A percentile compares a stretch with the other conserved stretches of the same genome.
Conservation (phyloP, 2,329 filamentous ascomycete genomes). For the Tolypocladium cylindrosporum region DNA sequence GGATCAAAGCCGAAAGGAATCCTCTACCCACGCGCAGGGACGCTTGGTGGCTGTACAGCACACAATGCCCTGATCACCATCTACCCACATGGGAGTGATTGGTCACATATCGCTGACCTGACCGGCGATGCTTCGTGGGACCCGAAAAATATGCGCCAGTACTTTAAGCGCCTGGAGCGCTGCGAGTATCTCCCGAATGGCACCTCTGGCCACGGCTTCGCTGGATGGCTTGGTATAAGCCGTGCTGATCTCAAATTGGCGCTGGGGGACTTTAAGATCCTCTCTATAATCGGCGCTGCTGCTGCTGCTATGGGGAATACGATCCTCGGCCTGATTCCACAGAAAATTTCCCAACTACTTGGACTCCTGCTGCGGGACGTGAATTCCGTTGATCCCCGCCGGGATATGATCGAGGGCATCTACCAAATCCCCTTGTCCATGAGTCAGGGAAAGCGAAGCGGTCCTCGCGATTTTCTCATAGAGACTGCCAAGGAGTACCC, state of each 20-base stretch:
- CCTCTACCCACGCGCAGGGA: conserved; percentile 47
- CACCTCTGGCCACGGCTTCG: conserved; percentile 39
- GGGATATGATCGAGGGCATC: neutral
- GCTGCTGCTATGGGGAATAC: conserved; percentile 12
- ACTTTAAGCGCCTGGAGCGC: conserved; percentile 43
- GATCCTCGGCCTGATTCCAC: neutral
- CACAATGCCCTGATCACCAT: conserved; percentile 46
- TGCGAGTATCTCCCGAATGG: conserved; percentile 37
- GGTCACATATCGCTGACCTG: conserved; percentile 31
- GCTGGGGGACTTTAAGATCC: conserved; percentile 30
- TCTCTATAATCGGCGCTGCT: conserved; percentile 25
- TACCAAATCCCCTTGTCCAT: neutral
- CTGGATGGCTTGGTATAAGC: conserved; percentile 45
- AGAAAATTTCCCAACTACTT: too few species aligned
- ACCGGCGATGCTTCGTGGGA: conserved; percentile 48
- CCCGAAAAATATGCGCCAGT: conserved; percentile 45
- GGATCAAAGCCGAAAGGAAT: conserved; percentile 42
- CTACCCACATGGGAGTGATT: conserved; percentile 29
- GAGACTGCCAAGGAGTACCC: conserved; percentile 44
- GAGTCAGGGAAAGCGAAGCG: neutral
- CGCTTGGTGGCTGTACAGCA: conserved; percentile 45
- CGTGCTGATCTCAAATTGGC: conserved; percentile 39
- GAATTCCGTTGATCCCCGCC: neutral
- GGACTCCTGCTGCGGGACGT: neutral
- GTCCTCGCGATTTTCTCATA: conserved; percentile 13